Percentiles rank a stretch among this genome's conserved stretches.
phyloP scores from a whole-genome alignment of 1,284 basidiomycete genomes.

The Thelephora terrestris region DNA sequence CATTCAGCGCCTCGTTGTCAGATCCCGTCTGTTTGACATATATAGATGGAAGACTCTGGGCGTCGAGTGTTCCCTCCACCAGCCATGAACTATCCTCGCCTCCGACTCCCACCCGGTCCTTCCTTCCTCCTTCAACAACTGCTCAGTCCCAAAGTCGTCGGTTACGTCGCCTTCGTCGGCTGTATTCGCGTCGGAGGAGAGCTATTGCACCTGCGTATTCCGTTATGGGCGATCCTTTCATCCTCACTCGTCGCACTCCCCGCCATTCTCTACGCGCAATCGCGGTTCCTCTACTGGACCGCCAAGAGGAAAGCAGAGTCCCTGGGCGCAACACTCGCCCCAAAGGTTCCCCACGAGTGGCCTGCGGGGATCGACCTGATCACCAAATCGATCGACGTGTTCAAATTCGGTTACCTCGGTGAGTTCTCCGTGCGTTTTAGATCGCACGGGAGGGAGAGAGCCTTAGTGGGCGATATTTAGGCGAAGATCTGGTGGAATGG shows the following conservation, averaged over 20 bases:
- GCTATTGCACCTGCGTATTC: constrained; percentile 1
- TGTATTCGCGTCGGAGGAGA: not conserved
- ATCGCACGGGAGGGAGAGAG: not conserved
- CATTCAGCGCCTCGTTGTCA: too few relatives aligned
- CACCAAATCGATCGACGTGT: not conserved
- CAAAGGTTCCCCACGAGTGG: constrained; percentile 8
- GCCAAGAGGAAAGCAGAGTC: constrained; percentile 13
- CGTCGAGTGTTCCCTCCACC: too few relatives aligned
- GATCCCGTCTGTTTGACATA: too few relatives aligned
- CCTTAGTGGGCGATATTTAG: constrained; percentile 7
- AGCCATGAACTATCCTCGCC: too few relatives aligned
- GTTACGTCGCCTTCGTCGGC: not conserved
- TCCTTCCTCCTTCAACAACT: not conserved
- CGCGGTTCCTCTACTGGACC: constrained; percentile 4
- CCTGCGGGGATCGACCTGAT: constrained; percentile 17
- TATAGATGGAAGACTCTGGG: too few relatives aligned
- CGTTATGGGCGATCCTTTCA: constrained; percentile 3
- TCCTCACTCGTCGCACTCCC: constrained; percentile 9
- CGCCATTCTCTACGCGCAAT: constrained; percentile 1
- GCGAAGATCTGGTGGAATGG: constrained; percentile 11
- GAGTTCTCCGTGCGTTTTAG: constrained; percentile 1
- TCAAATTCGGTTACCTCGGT: constrained; percentile 12
- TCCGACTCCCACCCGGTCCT: too few relatives aligned
- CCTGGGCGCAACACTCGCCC: constrained; percentile 13
- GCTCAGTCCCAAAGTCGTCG: not conserved